phyloP scores from a whole-genome alignment of 2,329 filamentous ascomycete species.

The Fusarium papillatum region DNA sequence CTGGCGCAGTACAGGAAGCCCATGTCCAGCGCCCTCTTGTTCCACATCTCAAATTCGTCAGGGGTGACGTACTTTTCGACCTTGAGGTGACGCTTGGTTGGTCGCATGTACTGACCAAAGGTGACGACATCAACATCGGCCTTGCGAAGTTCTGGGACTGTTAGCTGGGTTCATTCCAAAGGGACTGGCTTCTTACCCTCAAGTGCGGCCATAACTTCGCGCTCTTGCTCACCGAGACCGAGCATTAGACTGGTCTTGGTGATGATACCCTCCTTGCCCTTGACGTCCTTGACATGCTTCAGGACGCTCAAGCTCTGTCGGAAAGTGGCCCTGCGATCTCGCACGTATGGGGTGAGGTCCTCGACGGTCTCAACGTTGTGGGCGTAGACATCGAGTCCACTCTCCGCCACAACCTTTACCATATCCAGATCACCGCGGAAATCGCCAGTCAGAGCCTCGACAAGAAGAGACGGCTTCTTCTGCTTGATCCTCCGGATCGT shows the following conservation, averaged over 20 bases:
- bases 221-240: constrained; percentile 91
- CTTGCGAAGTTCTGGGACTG: constrained; percentile 76
- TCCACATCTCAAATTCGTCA: constrained; percentile 92
- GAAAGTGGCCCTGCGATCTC: constrained; percentile 92
- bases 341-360: constrained; percentile 88
- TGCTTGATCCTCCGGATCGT: constrained; percentile 95
- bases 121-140: constrained; percentile 94
- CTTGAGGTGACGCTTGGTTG: constrained; percentile 97
- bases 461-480: constrained; percentile 81
- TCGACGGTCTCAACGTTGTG: constrained; percentile 98
- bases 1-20: constrained; percentile 98
- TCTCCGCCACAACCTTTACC: constrained; percentile 86
- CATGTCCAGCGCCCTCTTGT: constrained; percentile 89
- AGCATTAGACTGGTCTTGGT: constrained; percentile 99
- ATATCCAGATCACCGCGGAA: constrained; percentile 89
- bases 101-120: constrained; percentile 99
- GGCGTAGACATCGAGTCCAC: constrained; percentile 94
- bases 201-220: constrained; percentile 85
- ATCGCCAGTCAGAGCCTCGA: constrained; percentile 90
- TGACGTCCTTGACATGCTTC: constrained; percentile 83
- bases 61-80: constrained; percentile 97
- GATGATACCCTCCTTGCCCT: constrained; percentile 78
- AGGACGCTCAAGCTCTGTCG: constrained; percentile 86
- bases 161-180: constrained; percentile 23
- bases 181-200: constrained; percentile 62